Evolutionary conservation across 1,284 basidiomycete species (phyloP).

Genomic region (Testicularia cyperi): DNA sequence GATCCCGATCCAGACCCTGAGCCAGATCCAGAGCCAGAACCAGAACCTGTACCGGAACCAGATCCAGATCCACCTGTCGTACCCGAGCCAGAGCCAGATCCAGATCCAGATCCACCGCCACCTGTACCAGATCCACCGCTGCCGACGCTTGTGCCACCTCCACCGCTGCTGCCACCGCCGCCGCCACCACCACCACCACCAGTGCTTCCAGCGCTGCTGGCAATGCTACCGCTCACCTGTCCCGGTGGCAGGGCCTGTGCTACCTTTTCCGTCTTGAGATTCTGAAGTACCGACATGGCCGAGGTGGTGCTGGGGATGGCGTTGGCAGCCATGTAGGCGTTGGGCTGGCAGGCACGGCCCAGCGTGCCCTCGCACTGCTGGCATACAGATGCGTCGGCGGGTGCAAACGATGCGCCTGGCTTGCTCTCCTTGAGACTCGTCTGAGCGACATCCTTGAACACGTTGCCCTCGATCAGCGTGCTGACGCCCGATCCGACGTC

Average conservation of each 20-base stretch:
- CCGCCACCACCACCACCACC: neutral
- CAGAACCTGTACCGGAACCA: neutral
- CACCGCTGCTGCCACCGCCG: neutral
- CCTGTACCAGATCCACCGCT: neutral
- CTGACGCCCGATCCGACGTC: slow-evolving; percentile 18
- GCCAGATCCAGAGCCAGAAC: neutral
- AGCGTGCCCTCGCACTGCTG: slow-evolving; percentile 8
- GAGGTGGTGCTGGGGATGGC: slow-evolving; percentile 24
- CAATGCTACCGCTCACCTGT: slow-evolving; percentile 5
- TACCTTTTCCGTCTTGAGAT: slow-evolving; percentile 7
- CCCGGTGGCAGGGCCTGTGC: slow-evolving; percentile 4
- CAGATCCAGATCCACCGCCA: neutral
- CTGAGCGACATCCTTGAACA: slow-evolving; percentile 25
- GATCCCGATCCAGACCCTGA: neutral
- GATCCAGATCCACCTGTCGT: neutral
- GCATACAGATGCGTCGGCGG: slow-evolving; percentile 9
- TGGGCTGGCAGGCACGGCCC: slow-evolving; percentile 26
- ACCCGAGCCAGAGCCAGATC: neutral
- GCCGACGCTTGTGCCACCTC: neutral
- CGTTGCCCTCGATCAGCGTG: slow-evolving; percentile 29
- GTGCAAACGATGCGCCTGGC: slow-evolving; percentile 19
- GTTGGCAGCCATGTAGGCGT: slow-evolving; percentile 11
- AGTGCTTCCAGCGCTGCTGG: slow-evolving; percentile 3
- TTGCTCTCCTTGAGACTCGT: slow-evolving; percentile 15
- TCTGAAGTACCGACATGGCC: slow-evolving; percentile 10